A percentile compares a stretch with the other conserved stretches of the same genome.
Evolutionary conservation across 257 asterid genomes (phyloP).

Genomic region (Solanum pinnatisectum): DNA sequence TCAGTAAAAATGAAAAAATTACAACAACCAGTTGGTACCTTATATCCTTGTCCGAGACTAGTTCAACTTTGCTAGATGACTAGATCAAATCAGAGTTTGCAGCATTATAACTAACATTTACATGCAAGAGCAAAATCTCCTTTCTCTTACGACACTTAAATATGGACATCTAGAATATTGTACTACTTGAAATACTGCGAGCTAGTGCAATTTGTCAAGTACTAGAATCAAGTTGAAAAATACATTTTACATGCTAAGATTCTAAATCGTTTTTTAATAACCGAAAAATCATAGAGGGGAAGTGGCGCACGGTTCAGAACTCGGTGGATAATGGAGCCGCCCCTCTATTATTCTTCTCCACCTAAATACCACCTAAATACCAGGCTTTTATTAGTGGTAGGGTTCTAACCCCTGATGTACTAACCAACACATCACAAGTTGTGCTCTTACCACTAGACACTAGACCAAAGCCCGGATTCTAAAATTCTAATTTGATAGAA

Average conservation of each 20-base stretch:
- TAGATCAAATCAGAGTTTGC: neutral
- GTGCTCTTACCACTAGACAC: neutral
- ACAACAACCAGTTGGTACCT: neutral
- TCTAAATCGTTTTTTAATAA: neutral
- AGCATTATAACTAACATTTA: neutral
- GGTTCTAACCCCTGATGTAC: neutral
- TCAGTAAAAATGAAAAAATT: neutral
- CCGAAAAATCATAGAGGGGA: neutral
- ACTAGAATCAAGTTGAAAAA: neutral
- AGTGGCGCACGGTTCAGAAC: neutral
- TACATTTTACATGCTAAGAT: neutral
- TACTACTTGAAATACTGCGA: neutral
- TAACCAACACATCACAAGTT: neutral
- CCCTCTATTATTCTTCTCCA: neutral
- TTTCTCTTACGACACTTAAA: neutral
- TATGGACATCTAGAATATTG: neutral
- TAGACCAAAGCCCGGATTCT: neutral
- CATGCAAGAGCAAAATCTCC: neutral
- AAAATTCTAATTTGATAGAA: neutral
- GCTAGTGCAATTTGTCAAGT: neutral
- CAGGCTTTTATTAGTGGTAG: neutral
- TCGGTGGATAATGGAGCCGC: neutral
- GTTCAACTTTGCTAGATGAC: neutral
- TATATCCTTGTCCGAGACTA: neutral
- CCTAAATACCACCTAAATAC: neutral